Evolutionary conservation across 2,329 filamentous ascomycete species (phyloP), one percentile per base, ranked within the genome.

Genomic region (Ascosphaera aggregata): DNA sequence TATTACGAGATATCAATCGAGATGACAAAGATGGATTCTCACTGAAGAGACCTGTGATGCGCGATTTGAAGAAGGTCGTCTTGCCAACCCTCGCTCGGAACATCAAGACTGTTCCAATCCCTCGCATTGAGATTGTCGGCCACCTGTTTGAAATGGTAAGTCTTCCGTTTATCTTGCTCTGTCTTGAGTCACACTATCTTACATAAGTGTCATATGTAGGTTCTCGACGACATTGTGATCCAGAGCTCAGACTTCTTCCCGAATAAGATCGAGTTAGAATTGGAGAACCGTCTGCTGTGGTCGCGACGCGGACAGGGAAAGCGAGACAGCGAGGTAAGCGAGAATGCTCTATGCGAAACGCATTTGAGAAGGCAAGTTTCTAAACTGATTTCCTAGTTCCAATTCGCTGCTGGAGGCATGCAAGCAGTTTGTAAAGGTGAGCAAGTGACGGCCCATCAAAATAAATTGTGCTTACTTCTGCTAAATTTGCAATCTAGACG

Each of bases 171-270:
- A 24, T 9, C 20, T 3, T 18, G 13, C 9, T 18, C 11, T 8
- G 16, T 4, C 2, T 8, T 4, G 5, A 13, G 8, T 17, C 5
- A n/a, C n/a, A 27, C 36, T 40, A 36, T 18, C 18, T 11, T 13
- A 36, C 31, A 24, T 41, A 34, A 34, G 40, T 32, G n/a, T 39
- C 34, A 38, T 22, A 11, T 37, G 2, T 39, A 54, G 52, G 48
- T 95, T 37, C 71, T 98, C 35, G 89, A 98, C 64, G 98, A 98
- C 57, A 64, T 98, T 9, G 78, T 94, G 36, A 70, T 98, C 39
- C 89, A 98, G 62, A 85, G 81, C 46, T 85, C 95, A 64, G 98
- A 98, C 61, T 74, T 98, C 48, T 82, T 85, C 61, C 89, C 89
- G 45, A 98, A 98, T 49, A 68, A 86, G 3, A 58, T 92, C 31